Percentiles rank a stretch among this genome's conserved stretches.
Evolutionary conservation across 2,329 filamentous ascomycete species (phyloP).

Genomic region (Zarea fungicola): DNA sequence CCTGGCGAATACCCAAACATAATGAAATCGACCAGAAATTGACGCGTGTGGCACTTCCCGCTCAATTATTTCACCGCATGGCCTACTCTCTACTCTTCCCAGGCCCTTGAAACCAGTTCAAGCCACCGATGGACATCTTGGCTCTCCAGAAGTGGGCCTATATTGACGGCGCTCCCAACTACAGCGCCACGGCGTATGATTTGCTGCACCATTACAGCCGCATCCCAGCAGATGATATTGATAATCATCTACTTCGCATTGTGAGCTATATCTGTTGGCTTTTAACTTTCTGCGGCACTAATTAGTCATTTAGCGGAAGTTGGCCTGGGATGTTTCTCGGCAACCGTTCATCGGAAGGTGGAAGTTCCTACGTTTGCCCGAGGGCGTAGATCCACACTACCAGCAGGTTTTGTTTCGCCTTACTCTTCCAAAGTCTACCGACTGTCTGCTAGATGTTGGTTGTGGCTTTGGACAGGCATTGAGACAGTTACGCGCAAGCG

Average conservation of each 20-base stretch:
- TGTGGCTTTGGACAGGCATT: conserved; percentile 47
- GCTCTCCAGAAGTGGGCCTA: conserved; percentile 32
- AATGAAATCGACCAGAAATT: background rate
- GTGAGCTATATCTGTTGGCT: conserved; percentile 22
- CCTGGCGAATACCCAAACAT: background rate
- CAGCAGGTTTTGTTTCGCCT: conserved; percentile 38
- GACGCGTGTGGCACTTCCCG: background rate
- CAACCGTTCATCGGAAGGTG: conserved; percentile 45
- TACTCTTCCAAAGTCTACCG: conserved; percentile 30
- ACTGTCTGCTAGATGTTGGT: conserved; percentile 43
- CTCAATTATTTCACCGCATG: background rate
- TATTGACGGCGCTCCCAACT: conserved; percentile 30
- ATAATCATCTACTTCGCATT: conserved; percentile 31
- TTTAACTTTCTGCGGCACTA: background rate
- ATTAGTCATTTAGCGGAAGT: conserved; percentile 33
- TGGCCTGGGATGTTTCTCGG: conserved; percentile 40
- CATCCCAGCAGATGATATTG: conserved; percentile 30
- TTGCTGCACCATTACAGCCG: conserved; percentile 35
- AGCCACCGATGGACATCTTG: conserved; percentile 29
- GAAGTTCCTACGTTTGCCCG: conserved; percentile 42
- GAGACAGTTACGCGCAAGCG: conserved; percentile 45
- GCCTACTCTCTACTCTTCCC: background rate
- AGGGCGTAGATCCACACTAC: conserved; percentile 37
- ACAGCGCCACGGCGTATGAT: conserved; percentile 30
- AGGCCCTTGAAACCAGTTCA: background rate